Base-by-base conservation (phyloP, 805 yeast genomes). In the Kluyveromyces wickerhamii region DNA sequence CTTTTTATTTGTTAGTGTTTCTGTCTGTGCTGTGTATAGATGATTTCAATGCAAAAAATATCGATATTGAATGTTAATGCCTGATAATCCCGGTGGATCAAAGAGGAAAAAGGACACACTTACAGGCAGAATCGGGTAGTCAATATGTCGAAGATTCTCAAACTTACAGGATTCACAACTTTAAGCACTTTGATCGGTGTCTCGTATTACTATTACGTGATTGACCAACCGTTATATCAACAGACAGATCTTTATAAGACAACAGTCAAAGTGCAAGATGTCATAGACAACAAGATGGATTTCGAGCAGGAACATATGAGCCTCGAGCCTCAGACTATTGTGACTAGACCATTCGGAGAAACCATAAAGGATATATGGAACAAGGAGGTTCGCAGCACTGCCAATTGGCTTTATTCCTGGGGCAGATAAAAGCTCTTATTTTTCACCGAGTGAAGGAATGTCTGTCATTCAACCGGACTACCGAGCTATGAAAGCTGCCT, bases 301-400 rank as follows among this genome's bases (percentile, higher is more conserved):
- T 38, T 48, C 22, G 37, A 35, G 20, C 41, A 36, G 8, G 43
- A 41, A n/a, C 21, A 35, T 32, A 29, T 32, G 19, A 40, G 39
- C 17, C 28, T 37, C 3, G 34, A 37, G 14, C 43, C 49, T 13
- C 43, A 38, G 8, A 40, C 39, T 9, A 38, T 51, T 10, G 38
- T 39, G 5, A 36, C 26, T 13, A 41, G 55, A 30, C 52, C 57
- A 8, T 32, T 44, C 34, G 31, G 36, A 8, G 58, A 52, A 37
- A 49, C 49, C n/a, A 42, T 49, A 42, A 54, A 54, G 26, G 59
- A 54, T 32, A 20, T 54, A 9, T 54, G 59, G 59, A 54, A 54
- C 38, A 40, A 44, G 22, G 52, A 51, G 25, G 42, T 54, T 15
- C 45, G 58, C 30, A 42, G 36, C 11, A 34, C 43, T 6, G 57